These are phyloP conservation scores for Coniophora puteana DNA, from an alignment of 1,284 basidiomycete genomes.

Conservation along the genomic window DNA sequence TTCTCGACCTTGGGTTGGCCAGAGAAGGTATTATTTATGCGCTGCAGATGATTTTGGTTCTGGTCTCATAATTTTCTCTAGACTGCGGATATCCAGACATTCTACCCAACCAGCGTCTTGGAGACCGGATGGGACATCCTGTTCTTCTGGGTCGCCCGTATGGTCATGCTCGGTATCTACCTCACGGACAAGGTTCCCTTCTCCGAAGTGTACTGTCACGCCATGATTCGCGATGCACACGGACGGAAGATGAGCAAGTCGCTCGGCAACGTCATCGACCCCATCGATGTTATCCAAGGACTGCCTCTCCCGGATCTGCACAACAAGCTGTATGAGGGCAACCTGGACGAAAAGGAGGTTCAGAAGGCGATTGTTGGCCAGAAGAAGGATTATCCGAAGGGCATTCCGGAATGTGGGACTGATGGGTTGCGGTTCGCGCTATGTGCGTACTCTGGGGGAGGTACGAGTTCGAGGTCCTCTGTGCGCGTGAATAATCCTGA, in stretches of 20 bases:
- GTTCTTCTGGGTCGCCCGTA: constrained; percentile 99
- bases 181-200: constrained; percentile 93
- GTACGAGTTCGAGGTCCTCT: constrained; percentile 34
- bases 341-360: constrained; percentile 94
- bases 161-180: constrained; percentile 93
- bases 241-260: constrained; percentile 99
- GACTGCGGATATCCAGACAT: constrained; percentile 73
- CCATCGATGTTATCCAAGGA: constrained; percentile 94
- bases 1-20: constrained; percentile 99
- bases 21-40: constrained; percentile 53
- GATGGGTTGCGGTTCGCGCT: constrained; percentile 95
- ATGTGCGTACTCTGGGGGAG: constrained; percentile 91
- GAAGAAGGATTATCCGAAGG: constrained; percentile 99
- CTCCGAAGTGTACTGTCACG: constrained; percentile 97
- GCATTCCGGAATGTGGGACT: constrained; percentile 98
- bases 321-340: constrained; percentile 85
- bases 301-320: constrained; percentile 83
- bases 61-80: constrained; percentile 22
- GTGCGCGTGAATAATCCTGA: not conserved
- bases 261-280: constrained; percentile 97
- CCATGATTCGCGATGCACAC: constrained; percentile 98
- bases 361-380: constrained; percentile 89
- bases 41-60: not conserved
- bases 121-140: constrained; percentile 99
- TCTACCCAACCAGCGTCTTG: constrained; percentile 87